A percentile compares a stretch with the other conserved stretches of the same genome.
Conservation (phyloP, 176 grass and related monocot genomes). For the Alloteropsis semialata region DNA sequence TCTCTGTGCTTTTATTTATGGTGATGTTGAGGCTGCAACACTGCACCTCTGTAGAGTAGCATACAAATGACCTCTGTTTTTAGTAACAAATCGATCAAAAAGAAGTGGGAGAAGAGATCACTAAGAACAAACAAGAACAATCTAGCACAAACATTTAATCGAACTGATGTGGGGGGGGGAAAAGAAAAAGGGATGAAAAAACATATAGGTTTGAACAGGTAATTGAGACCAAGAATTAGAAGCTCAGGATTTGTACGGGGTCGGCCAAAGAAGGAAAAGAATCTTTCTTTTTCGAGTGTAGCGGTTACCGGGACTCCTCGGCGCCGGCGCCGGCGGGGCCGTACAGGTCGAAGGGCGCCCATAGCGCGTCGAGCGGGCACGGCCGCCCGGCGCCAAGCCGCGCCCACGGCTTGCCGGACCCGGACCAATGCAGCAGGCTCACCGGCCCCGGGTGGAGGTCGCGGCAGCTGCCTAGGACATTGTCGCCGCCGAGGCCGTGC, state of each 20-base stretch:
- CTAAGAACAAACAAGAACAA: conserved; percentile 56
- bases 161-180: background rate
- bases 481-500: conserved; percentile 91
- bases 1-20: conserved; percentile 44
- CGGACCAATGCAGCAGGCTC: conserved; percentile 95
- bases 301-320: conserved; percentile 52
- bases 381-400: conserved; percentile 63
- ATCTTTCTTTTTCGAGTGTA: conserved; percentile 24
- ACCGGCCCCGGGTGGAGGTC: conserved; percentile 88
- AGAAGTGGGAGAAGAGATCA: conserved; percentile 41
- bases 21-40: background rate
- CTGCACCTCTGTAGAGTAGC: conserved; percentile 24
- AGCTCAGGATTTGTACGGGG: conserved; percentile 54
- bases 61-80: conserved; percentile 38
- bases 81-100: conserved; percentile 19
- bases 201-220: conserved; percentile 53
- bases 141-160: conserved; percentile 30
- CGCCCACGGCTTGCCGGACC: conserved; percentile 89
- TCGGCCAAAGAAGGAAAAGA: conserved; percentile 52
- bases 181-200: background rate
- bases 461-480: conserved; percentile 80
- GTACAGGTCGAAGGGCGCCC: conserved; percentile 88
- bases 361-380: conserved; percentile 87
- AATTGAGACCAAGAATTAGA: conserved; percentile 56
- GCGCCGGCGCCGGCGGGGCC: conserved; percentile 38